phyloP scores from a whole-genome alignment of 306 rosid species.

The Fagus crenata region DNA sequence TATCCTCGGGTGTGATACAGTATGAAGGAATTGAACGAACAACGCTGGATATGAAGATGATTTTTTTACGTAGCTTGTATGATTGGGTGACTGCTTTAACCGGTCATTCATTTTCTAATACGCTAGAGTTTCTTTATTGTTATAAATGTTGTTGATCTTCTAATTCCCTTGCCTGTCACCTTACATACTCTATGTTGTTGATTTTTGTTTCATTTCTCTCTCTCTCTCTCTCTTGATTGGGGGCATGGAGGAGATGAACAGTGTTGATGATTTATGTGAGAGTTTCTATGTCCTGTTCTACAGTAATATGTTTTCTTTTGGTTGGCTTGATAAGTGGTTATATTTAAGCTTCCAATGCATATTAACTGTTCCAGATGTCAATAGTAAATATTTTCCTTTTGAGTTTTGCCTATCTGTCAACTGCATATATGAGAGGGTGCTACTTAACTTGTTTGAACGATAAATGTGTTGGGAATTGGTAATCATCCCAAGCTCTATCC shows the following conservation, averaged over 20 bases:
- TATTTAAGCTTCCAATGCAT: not conserved
- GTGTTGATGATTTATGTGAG: not conserved
- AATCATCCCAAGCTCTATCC: constrained; percentile 4
- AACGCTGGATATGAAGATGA: too few relatives aligned
- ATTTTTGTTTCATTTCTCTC: not conserved
- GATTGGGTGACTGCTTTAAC: too few relatives aligned
- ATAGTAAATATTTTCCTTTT: not conserved
- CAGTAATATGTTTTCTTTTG: not conserved
- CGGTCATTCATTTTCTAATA: too few relatives aligned
- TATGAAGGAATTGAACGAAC: not conserved
- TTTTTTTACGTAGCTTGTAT: too few relatives aligned
- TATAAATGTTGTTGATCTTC: too few relatives aligned
- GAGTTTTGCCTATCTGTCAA: not conserved
- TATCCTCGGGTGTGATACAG: not conserved
- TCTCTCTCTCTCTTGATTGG: not conserved
- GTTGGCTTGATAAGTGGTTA: constrained; percentile 5
- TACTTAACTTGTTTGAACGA: constrained; percentile 2
- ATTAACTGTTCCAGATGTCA: not conserved
- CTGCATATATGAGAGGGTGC: not conserved
- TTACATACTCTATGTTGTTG: too few relatives aligned
- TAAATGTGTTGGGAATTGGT: constrained; percentile 16
- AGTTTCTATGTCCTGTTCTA: not conserved
- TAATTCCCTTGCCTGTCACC: not conserved
- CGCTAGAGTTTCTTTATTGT: too few relatives aligned
- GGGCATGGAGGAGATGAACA: not conserved